phyloP scores from a whole-genome alignment of 2,329 filamentous ascomycete genomes.

The Xylariales sp. region DNA sequence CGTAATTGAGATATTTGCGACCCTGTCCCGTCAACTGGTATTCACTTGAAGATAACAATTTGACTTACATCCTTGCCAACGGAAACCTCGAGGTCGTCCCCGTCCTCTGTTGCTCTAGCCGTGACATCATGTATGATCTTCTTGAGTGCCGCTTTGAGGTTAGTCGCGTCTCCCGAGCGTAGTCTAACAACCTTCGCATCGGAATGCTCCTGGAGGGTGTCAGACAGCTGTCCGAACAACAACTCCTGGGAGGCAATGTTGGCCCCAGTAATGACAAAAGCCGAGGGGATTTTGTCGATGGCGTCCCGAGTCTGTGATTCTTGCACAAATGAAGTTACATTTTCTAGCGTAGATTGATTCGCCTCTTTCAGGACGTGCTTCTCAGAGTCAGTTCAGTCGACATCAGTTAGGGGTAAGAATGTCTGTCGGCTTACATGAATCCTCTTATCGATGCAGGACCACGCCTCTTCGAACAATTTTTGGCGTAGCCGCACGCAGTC shows the following conservation, averaged over 20 bases:
- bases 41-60: background rate
- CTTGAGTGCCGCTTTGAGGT: conserved; percentile 68
- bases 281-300: conserved; percentile 56
- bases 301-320: conserved; percentile 24
- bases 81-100: conserved; percentile 47
- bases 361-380: conserved; percentile 55
- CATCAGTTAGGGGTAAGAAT: conserved; percentile 15
- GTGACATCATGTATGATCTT: conserved; percentile 66
- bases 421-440: conserved; percentile 48
- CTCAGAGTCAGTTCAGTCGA: conserved; percentile 7
- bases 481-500: conserved; percentile 49
- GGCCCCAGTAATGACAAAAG: conserved; percentile 71
- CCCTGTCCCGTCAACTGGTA: conserved; percentile 36
- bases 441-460: conserved; percentile 58
- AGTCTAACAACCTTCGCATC: conserved; percentile 59
- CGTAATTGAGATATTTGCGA: conserved; percentile 69
- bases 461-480: conserved; percentile 56
- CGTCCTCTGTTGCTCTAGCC: conserved; percentile 40
- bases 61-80: conserved; percentile 42
- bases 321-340: conserved; percentile 53
- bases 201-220: conserved; percentile 42
- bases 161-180: conserved; percentile 66
- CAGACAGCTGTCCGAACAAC: conserved; percentile 66
- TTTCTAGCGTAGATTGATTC: conserved; percentile 55
- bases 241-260: conserved; percentile 72